Base-by-base conservation (phyloP, 768 basidiomycete species). In the Agaricus blazei region DNA sequence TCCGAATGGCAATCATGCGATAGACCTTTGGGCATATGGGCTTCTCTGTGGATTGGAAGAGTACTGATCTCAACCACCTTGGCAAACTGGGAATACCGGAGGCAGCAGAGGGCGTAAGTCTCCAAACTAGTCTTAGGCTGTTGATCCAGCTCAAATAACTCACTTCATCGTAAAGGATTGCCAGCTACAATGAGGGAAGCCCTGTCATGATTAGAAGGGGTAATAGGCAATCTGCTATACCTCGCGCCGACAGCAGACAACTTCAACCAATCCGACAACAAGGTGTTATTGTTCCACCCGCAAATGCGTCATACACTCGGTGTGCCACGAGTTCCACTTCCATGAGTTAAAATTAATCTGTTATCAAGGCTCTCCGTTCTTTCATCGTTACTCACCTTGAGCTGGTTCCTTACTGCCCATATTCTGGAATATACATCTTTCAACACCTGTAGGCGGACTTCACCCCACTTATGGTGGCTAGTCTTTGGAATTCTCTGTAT, bases 401-500 rank as follows among this genome's bases (percentile, higher is more conserved):
- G 78, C 53, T 93, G 92, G 88, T 93, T 93, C 62, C 67, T 93
- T 27, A 85, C 83, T 15, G 88, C 90, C 9, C 87, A 93, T 64
- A 84, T 91, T 28, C 72, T 93, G 52, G 79, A 84, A 58, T 93
- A 91, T 63, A 87, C 87, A 14, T 87, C 90, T 7, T 72, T 89
- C 28, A 74, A 84, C 59, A 80, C 84, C 14, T 93, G 91, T 56
- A 85, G 91, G 19, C 69, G 75, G 55, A 74, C 86, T 0, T 80
- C 90, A 11, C 91, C 91, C 7, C 87, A 91, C 60, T 71, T 93
- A 34, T 93, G 90, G 90, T 93, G 89, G 88, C 80, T 92, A 45
- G 82, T 81, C 23, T 91, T 93, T 65, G 85, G 82, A 36, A 85
- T 93, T 61, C 71, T 93, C 12, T 84, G 87, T 69, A 81, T 88